Base-by-base conservation (phyloP, 1,284 basidiomycete genomes). In the Boletus smithii region DNA sequence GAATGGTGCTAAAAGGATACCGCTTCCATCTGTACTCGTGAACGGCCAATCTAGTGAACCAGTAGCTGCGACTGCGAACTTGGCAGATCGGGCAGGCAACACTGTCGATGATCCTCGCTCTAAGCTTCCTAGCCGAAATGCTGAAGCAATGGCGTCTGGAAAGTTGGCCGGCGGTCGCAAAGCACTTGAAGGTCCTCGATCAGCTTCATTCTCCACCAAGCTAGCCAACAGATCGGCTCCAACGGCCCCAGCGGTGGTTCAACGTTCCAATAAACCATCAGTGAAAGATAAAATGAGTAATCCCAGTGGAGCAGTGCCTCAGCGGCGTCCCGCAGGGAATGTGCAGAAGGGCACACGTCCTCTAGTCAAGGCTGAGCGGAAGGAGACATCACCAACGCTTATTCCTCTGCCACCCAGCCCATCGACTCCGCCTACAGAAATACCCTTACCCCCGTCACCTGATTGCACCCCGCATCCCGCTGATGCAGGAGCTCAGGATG, bases 1-100 rank as follows among this genome's bases (percentile, higher is more conserved):
- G n/a, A 48, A 47, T 46, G 67, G 71, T n/a, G 70, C 70, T 8
- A 57, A 69, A 49, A 61, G 72, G 43, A 54, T 71, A 35, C 64
- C 64, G 3, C 59, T 73, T 39, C 68, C 63, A 18, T 17, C 55
- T 16, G 48, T 33, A 13, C 45, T 57, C 5, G 34, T 32, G 27
- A 33, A 29, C n/a, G 50, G 27, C 5, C 36, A 43, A 8, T 8
- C 47, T 29, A 18, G 35, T 26, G 51, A 51, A 34, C 49, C 46
- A 47, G 38, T 9, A n/a, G 8, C 49, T 22, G 27, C 35, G 8
- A 31, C 32, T 36, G 23, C 23, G 18, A 36, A 29, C 20, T 44
- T 34, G 11, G 27, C 32, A 20, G 43, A 47, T 33, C 44, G 24
- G 17, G 30, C 42, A 11, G 17, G 37, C n/a, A 26, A 13, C 11